Evolutionary conservation across 2,329 filamentous ascomycete species (phyloP), one percentile per base, ranked within the genome.

Genomic region (Furcasterigmium furcatum): DNA sequence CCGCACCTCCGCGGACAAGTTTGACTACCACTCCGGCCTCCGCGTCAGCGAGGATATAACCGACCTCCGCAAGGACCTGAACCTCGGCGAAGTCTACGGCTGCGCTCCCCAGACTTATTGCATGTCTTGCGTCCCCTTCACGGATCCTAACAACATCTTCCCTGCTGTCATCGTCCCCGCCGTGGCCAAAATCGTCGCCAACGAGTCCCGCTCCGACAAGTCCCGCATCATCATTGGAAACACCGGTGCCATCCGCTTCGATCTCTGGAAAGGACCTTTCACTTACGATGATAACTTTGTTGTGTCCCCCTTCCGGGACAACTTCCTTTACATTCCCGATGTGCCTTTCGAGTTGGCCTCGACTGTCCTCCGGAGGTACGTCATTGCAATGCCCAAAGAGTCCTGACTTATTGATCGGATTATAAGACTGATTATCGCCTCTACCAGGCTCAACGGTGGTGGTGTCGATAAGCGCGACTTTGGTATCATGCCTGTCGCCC

Each of bases 51-150:
- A 62, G 4, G 66, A 73, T 8, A 81, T 85, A 55, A 74, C 74
- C 5, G 52, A 64, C 1, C 63, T 68, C 29, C 75, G 81, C 24
- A 57, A 73, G 5, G 63, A 73, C 41, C 71, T 85, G 36, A 77
- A 80, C 50, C 66, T 86, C 6, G 77, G 75, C 10, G 55, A 66
- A 9, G 60, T 82, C 9, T 79, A 80, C 48, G 82, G 82, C 19
- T 86, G 82, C 49, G 78, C 76, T 1, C 81, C 81, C 1, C 65
- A 71, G 48, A 77, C 76, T 9, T 86, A 77, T 60, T 85, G 80
- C 60, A 66, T 77, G 46, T 69, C 58, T 30, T 83, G 80, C 55
- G 74, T 69, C 46, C 76, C 77, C 1, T 79, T 79, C 55, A 64
- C 70, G 20, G 66, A 70, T 32, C 58, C 70, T 12, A 71, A 70